phyloP scores from a whole-genome alignment of 805 yeast genomes.

The Wickerhamomyces canadensis region DNA sequence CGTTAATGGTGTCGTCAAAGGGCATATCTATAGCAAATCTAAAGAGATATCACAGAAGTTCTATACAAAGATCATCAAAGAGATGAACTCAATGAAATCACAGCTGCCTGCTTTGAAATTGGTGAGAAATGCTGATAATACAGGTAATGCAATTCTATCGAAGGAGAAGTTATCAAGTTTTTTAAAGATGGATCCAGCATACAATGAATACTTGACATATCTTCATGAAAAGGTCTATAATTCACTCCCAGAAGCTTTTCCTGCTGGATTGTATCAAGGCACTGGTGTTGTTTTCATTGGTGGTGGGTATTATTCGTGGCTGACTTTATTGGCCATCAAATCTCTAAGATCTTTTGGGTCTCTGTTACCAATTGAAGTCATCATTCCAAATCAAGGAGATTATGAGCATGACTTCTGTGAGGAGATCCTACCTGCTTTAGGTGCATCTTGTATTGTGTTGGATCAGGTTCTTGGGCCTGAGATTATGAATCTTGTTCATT shows the following conservation, averaged over 20 bases:
- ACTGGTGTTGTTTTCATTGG: constrained; percentile 57
- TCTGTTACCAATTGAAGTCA: constrained; percentile 64
- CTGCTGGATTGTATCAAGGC: constrained; percentile 36
- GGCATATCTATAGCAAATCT: not conserved
- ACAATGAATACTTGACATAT: not conserved
- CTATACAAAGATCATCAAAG: not conserved
- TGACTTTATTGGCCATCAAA: constrained; percentile 43
- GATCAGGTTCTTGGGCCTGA: constrained; percentile 56
- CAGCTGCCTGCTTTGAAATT: not conserved
- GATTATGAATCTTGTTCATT: constrained; percentile 41
- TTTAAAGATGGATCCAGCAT: not conserved
- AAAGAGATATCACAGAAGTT: not conserved
- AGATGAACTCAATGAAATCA: not conserved
- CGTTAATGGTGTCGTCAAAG: not conserved
- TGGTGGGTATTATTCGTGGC: constrained; percentile 52
- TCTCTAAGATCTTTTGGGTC: constrained; percentile 45
- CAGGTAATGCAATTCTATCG: not conserved
- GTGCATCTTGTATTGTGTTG: constrained; percentile 61
- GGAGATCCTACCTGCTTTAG: constrained; percentile 48
- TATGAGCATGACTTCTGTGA: constrained; percentile 66
- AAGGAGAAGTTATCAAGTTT: not conserved
- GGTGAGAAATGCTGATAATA: not conserved
- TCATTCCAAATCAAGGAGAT: constrained; percentile 59
- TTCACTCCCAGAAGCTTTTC: constrained; percentile 17
- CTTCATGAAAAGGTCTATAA: constrained; percentile 2